Conservation (phyloP, 805 yeast genomes). For the Isabelozyma rhagii region DNA sequence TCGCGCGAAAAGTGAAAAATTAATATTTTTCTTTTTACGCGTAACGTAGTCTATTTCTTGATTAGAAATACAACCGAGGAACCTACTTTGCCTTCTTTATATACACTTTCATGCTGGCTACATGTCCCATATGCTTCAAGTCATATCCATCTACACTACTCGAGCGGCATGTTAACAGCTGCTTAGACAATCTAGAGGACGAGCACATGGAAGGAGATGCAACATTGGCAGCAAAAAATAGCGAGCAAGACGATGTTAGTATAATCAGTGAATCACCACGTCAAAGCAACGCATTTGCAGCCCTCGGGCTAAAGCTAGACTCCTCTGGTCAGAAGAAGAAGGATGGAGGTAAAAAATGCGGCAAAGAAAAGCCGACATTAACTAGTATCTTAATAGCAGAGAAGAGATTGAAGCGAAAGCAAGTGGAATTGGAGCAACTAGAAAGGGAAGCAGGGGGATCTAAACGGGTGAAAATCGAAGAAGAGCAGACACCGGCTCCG, state of each 20-base stretch:
- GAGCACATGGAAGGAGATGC: neutral
- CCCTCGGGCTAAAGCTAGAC: conserved; percentile 31
- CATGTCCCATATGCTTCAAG: conserved; percentile 37
- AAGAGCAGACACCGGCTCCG: neutral
- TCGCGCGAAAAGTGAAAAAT: neutral
- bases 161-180: conserved; percentile 39
- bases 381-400: conserved; percentile 35
- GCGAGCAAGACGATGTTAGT: neutral
- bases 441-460: neutral
- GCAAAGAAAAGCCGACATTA: conserved; percentile 26
- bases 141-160: conserved; percentile 18
- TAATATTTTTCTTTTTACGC: neutral
- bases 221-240: neutral
- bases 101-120: neutral
- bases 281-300: conserved; percentile 25
- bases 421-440: conserved; percentile 4
- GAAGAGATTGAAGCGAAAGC: conserved; percentile 16
- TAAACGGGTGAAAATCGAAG: neutral
- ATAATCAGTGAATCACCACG: neutral
- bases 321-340: conserved; percentile 16
- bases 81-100: neutral
- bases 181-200: conserved; percentile 31
- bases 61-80: neutral
- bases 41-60: neutral
- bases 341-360: conserved; percentile 5